Conservation (phyloP, 108 stramenopile genomes). For the Fragilaria crotonensis region DNA sequence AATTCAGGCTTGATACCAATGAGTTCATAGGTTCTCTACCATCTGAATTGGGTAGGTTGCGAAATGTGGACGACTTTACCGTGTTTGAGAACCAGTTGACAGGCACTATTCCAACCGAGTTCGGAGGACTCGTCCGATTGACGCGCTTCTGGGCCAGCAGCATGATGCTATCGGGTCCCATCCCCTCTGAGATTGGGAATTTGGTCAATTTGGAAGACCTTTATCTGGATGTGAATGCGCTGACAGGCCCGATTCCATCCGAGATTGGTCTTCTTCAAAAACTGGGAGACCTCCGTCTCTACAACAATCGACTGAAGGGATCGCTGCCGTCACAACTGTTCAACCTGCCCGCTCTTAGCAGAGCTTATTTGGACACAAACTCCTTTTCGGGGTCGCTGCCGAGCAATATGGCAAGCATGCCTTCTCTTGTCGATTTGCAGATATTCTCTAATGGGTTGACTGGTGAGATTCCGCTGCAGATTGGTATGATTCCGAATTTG, state of each 20-base stretch:
- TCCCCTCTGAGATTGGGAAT: constrained; percentile 4
- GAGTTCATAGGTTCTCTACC: constrained; percentile 33
- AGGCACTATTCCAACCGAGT: constrained; percentile 33
- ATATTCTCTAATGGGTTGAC: neutral
- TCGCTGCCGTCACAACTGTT: neutral
- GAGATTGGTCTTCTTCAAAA: neutral
- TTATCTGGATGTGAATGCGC: constrained; percentile 3
- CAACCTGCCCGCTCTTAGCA: neutral
- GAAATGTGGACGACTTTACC: constrained; percentile 30
- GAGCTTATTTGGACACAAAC: constrained; percentile 2
- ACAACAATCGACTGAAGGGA: constrained; percentile 1
- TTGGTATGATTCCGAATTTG: constrained; percentile 2
- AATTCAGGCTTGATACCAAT: constrained; percentile 44
- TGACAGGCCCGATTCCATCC: neutral
- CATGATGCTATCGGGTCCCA: neutral
- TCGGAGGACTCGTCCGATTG: neutral
- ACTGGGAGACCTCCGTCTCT: neutral
- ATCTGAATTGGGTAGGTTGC: constrained; percentile 13
- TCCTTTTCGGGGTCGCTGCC: neutral
- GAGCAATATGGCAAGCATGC: neutral
- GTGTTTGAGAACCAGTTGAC: constrained; percentile 49
- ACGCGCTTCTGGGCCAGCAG: neutral
- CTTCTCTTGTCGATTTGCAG: neutral
- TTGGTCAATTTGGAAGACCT: neutral
- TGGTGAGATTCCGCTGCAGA: neutral